A percentile compares a stretch with the other conserved stretches of the same genome.
Conservation (phyloP, 257 asterid genomes). For the Solanum chiquidenum region DNA sequence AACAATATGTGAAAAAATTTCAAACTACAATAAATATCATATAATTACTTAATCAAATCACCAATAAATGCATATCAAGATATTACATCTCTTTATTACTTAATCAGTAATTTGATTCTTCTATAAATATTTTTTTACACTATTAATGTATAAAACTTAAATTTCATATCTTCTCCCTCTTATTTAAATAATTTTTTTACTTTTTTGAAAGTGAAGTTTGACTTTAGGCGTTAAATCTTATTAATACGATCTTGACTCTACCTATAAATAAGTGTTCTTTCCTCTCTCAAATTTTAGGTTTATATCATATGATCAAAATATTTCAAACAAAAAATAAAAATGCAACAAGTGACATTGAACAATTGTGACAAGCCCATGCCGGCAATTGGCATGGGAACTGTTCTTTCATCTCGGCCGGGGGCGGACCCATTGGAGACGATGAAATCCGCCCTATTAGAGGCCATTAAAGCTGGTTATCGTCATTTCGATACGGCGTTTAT, state of each 20-base stretch:
- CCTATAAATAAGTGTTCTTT: not conserved
- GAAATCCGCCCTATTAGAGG: slow-evolving; percentile 37
- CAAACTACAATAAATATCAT: not conserved
- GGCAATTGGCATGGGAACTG: slow-evolving; percentile 41
- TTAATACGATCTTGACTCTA: not conserved
- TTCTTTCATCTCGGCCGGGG: slow-evolving; percentile 18
- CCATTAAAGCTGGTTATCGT: slow-evolving; percentile 49
- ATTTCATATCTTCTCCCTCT: not conserved
- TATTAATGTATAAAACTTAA: not conserved
- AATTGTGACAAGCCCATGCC: slow-evolving; percentile 25
- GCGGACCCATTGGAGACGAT: not conserved
- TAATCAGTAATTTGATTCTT: not conserved
- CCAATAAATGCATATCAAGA: not conserved
- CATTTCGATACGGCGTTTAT: slow-evolving; percentile 62
- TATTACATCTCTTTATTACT: not conserved
- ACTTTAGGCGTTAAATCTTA: not conserved
- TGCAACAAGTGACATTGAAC: not conserved
- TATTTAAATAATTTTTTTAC: too few relatives aligned
- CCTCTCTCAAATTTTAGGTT: not conserved
- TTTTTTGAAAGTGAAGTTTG: accelerated
- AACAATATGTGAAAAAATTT: not conserved
- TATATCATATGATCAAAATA: not conserved
- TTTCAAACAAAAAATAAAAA: not conserved
- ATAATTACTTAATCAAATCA: not conserved
- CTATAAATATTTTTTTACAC: not conserved